Percentiles rank a stretch among this genome's conserved stretches.
Conservation (phyloP, 176 grass and related monocot species). For the Oryza rufipogon region DNA sequence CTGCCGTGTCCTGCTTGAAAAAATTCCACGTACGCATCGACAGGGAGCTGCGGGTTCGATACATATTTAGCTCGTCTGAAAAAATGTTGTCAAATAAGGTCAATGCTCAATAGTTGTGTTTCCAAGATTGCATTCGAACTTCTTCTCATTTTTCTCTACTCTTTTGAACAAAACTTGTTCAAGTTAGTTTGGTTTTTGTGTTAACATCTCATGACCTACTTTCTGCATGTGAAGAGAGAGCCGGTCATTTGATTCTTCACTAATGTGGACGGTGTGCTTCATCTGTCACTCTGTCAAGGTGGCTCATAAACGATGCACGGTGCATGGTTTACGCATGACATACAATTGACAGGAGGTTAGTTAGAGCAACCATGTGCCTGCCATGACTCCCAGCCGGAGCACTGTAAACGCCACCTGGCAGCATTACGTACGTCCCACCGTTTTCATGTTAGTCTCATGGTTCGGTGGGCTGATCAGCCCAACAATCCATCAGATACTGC, state of each 20-base stretch:
- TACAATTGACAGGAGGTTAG: constrained; percentile 15
- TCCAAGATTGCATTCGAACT: too few species aligned
- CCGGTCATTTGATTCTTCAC: constrained; percentile 23
- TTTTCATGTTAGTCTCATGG: neutral
- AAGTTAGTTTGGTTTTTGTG: neutral
- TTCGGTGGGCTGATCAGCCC: neutral
- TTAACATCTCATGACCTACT: neutral
- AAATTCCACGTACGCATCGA: neutral
- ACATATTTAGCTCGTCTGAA: too few species aligned
- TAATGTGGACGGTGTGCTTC: constrained; percentile 50
- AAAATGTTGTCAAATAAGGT: neutral
- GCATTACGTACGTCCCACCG: neutral
- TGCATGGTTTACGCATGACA: constrained; percentile 39
- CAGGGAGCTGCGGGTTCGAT: neutral
- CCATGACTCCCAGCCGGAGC: constrained; percentile 35
- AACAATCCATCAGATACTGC: neutral
- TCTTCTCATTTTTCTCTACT: too few species aligned
- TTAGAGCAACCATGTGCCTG: constrained; percentile 52
- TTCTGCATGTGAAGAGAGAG: neutral
- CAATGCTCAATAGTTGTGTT: too few species aligned
- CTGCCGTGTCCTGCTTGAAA: neutral
- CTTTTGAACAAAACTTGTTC: neutral
- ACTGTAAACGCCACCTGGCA: neutral
- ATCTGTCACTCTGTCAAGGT: constrained; percentile 50
- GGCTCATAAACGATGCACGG: constrained; percentile 46